These are phyloP conservation scores for Exserohilum rostratum DNA, from an alignment of 2,329 filamentous ascomycete genomes.

Conservation along the genomic window DNA sequence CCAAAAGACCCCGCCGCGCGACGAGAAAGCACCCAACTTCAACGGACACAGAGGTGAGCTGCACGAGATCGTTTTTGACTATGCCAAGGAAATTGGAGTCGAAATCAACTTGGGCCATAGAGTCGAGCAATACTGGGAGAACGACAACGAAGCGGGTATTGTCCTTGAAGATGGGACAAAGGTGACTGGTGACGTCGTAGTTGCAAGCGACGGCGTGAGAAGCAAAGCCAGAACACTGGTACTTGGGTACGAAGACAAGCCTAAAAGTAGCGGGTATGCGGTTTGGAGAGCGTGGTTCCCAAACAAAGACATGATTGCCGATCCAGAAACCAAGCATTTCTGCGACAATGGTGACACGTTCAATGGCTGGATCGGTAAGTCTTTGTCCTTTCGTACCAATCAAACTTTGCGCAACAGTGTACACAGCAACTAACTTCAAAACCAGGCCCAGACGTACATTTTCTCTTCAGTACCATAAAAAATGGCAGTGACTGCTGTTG, in stretches of 20 bases:
- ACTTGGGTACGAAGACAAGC: constrained; percentile 59
- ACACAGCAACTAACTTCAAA: background rate
- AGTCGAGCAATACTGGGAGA: constrained; percentile 63
- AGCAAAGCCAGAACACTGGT: constrained; percentile 59
- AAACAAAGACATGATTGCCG: constrained; percentile 47
- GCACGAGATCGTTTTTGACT: constrained; percentile 64
- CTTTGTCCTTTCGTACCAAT: background rate
- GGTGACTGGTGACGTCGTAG: constrained; percentile 56
- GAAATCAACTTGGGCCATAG: constrained; percentile 61
- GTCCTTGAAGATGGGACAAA: constrained; percentile 57
- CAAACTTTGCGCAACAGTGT: background rate
- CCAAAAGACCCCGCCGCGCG: constrained; percentile 55
- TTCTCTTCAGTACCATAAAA: constrained; percentile 48
- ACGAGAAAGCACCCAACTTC: constrained; percentile 60
- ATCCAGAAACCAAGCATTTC: constrained; percentile 46
- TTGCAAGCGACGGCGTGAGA: constrained; percentile 61
- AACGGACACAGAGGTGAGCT: constrained; percentile 68
- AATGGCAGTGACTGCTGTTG: constrained; percentile 46
- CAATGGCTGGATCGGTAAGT: constrained; percentile 46
- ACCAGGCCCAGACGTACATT: constrained; percentile 44
- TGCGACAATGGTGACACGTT: constrained; percentile 48
- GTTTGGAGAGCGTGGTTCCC: constrained; percentile 58
- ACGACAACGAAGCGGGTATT: constrained; percentile 58
- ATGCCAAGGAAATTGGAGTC: constrained; percentile 61
- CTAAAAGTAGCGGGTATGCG: constrained; percentile 61